A percentile compares a stretch with the other conserved stretches of the same genome.
These are phyloP conservation scores for Herpetomonas samuelpessoai DNA, from an alignment of 208 protist species.

Conservation along the genomic window DNA sequence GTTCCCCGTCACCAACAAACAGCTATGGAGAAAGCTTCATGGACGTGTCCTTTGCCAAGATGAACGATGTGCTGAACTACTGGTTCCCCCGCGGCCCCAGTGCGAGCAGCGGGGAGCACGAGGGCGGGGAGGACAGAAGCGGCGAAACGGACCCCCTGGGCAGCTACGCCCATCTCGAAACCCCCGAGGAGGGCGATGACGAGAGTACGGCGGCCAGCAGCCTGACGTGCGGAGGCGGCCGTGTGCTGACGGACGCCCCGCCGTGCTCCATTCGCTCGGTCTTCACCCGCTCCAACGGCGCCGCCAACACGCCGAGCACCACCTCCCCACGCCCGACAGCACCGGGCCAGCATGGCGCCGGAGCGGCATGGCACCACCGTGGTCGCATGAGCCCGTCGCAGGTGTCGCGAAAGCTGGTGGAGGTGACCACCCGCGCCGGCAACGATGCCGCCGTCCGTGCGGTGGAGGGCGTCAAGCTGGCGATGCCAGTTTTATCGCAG, in stretches of 20 bases:
- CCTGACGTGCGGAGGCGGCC: not conserved
- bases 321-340: not conserved
- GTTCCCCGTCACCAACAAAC: not conserved
- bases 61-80: conserved; percentile 1
- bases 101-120: not conserved
- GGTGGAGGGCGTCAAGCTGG: not conserved
- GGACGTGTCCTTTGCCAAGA: not conserved
- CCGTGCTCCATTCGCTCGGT: not conserved
- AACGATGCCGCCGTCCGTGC: not conserved
- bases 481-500: not conserved
- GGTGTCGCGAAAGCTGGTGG: not conserved
- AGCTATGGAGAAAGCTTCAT: not conserved
- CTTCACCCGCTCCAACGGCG: not conserved
- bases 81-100: not conserved
- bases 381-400: not conserved
- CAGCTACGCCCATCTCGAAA: not conserved
- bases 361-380: not conserved
- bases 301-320: too few relatives aligned
- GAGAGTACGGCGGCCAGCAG: too few relatives aligned
- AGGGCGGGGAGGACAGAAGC: not conserved
- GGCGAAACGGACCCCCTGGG: not conserved
- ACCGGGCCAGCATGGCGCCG: too few relatives aligned
- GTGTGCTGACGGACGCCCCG: not conserved
- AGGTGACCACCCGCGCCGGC: not conserved
- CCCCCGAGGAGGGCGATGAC: not conserved